Evolutionary conservation across 345 rosid genomes (phyloP).

Genomic region (Lepidium aucheri): DNA sequence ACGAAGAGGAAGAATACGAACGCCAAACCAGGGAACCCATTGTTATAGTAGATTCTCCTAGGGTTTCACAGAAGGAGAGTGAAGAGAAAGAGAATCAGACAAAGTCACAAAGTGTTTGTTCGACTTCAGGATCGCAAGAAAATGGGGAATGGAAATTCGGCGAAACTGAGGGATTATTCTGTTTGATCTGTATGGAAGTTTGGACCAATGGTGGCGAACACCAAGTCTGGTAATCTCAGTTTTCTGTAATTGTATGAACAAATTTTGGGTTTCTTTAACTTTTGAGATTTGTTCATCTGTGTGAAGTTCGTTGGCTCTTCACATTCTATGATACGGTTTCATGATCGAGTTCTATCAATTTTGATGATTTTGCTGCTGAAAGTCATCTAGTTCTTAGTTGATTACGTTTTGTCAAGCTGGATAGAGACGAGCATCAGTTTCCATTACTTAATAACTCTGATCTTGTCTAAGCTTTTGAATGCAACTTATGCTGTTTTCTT

Average conservation of each 20-base stretch:
- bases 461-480: neutral
- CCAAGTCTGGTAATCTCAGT: constrained; percentile 48
- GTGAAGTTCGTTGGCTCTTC: neutral
- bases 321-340: neutral
- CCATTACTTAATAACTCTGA: neutral
- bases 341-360: neutral
- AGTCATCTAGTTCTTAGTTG: neutral
- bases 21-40: constrained; percentile 27
- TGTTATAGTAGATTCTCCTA: constrained; percentile 16
- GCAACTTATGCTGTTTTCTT: neutral
- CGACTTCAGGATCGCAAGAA: constrained; percentile 37
- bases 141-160: constrained; percentile 33
- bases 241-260: neutral
- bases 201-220: constrained; percentile 68
- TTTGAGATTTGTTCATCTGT: neutral
- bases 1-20: neutral
- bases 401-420: neutral
- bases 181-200: constrained; percentile 77
- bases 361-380: neutral
- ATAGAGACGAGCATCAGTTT: neutral
- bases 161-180: constrained; percentile 59
- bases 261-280: neutral
- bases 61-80: constrained; percentile 20
- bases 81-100: constrained; percentile 32
- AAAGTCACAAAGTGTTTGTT: constrained; percentile 20